Evolutionary conservation across 2,329 filamentous ascomycete species (phyloP), one percentile per base, ranked within the genome.

Genomic region (Fulvia fulva): DNA sequence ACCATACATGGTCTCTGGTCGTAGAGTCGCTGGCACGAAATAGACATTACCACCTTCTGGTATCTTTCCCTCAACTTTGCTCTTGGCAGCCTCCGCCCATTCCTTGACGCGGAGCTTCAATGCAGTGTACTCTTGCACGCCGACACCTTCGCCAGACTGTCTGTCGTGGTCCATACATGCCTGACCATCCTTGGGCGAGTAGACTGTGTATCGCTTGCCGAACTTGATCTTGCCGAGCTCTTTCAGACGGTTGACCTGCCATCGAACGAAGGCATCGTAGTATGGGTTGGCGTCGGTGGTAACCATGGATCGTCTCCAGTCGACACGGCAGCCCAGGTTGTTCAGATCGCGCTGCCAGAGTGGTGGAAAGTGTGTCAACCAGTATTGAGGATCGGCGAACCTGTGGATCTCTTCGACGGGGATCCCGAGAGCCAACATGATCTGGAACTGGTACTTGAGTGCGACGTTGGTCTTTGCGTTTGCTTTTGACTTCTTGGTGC

Each of bases 1-100:
- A 43, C 95, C 95, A 73, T 97, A 99, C 93, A 99, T 97, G 34
- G 94, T 99, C 80, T 99, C 94, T 2, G 94, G 91, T 62, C 94
- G 84, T 61, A 99, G 83, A 56, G 94, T 97, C 16, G 94, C 94
- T 12, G 94, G 89, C 12, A 97, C 85, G 69, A 97, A 88, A 78
- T 88, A 97, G 57, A 97, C 87, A 61, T 88, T 88, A 47, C 90
- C 87, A 63, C 83, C 86, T 34, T 86, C 82, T 5, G 93, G 89
- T 3, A 97, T 78, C 78, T 93, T 94, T 64, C 84, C 87, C 72
- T 87, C 83, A 58, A 97, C 77, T 54, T 84, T 78, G 65, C 88
- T 83, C 63, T 85, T 84, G 23, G 91, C 89, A 63, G 87, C 82
- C 28, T 88, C 85, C 0, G 91, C 84, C 92, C 92, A 99, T 71